phyloP scores from a whole-genome alignment of 2,329 filamentous ascomycete genomes.

The Scedosporium minutisporum region DNA sequence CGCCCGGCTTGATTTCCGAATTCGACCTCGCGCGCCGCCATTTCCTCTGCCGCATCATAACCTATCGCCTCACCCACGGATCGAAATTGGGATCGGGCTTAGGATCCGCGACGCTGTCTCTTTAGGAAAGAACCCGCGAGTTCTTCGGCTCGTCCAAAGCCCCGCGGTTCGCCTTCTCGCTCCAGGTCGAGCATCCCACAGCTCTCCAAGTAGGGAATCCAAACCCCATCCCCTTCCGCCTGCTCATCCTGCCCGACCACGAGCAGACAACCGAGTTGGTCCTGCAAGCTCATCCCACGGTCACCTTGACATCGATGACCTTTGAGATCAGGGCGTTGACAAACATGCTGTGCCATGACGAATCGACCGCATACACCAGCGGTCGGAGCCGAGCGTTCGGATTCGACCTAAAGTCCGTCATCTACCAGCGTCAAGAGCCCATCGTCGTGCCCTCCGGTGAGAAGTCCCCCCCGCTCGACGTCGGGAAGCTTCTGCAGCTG shows the following conservation, averaged over 20 bases:
- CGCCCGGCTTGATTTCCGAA: constrained; percentile 12
- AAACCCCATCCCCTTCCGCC: constrained; percentile 12
- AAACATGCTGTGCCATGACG: constrained; percentile 10
- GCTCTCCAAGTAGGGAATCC: constrained; percentile 21
- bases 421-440: neutral
- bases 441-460: constrained; percentile 6
- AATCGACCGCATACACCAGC: constrained; percentile 2
- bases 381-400: constrained; percentile 1
- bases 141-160: constrained; percentile 23
- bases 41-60: constrained; percentile 3
- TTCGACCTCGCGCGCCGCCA: constrained; percentile 5
- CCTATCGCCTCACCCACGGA: constrained; percentile 21
- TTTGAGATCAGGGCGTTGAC: constrained; percentile 12
- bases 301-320: constrained; percentile 11
- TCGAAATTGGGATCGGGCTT: constrained; percentile 3
- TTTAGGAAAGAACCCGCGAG: constrained; percentile 22
- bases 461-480: constrained; percentile 6
- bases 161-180: constrained; percentile 17
- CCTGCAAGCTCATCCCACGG: constrained; percentile 6
- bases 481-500: constrained; percentile 8
- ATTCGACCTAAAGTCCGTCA: constrained; percentile 4
- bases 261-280: constrained; percentile 11
- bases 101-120: constrained; percentile 17
- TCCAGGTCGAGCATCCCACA: constrained; percentile 17
- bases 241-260: constrained; percentile 11